Evolutionary conservation across 2,329 filamentous ascomycete species (phyloP), one percentile per base, ranked within the genome.

Genomic region (Tolypocladium inflatum): DNA sequence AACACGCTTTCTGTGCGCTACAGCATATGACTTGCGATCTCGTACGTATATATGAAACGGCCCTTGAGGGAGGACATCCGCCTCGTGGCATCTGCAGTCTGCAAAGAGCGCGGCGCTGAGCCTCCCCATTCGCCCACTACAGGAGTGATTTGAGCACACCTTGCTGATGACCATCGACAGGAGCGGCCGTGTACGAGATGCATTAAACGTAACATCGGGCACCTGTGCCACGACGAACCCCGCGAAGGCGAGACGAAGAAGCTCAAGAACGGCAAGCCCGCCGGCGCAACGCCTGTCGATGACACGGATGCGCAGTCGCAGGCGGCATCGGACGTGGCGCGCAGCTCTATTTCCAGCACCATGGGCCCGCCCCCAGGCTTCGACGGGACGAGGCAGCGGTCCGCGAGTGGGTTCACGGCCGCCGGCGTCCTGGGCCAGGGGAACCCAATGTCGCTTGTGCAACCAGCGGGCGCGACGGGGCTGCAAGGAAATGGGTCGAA

Each of bases 141-240:
- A 17, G 4, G 30, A 51, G 48, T 13, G 48, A 19, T 5, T 35
- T 21, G 30, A 11, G 48, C 48, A 35, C 13, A 3, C 48, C 48
- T n/a, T 13, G 48, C 48, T 51, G 48, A 51, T 30, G 26, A 58
- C 54, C 58, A 59, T 65, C 61, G 57, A 65, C 74, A 95, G 91
- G 91, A 96, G 79, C 88, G 94, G 72, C 94, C 94, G 69, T 99
- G 94, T 82, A 93, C 91, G 68, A 85, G 94, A 76, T 99, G 94
- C 80, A 90, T 97, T 76, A 99, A 97, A 78, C 88, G 94, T 70
- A 96, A 96, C 77, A 99, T 99, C 73, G 94, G 93, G 68, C 94
- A 99, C 75, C 82, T 99, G 64, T 99, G 94, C 75, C 94, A 97
- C 78, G 94, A 99, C 75, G 94, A 97, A 76, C 93, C 92, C 65